Conservation (phyloP, 179 eudicot genomes). For the Heliamphora pulchella region DNA sequence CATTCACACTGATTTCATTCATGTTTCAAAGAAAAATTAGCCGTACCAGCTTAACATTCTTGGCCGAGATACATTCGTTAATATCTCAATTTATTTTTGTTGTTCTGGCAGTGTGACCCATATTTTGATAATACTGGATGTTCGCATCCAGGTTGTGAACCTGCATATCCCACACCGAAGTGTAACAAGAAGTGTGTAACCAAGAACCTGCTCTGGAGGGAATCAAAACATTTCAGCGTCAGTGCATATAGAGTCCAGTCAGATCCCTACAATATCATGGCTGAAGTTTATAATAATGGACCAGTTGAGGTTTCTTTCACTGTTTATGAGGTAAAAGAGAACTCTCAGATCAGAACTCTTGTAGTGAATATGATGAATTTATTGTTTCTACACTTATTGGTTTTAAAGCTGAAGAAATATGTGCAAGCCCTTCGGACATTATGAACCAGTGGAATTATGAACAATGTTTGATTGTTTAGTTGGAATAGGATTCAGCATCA, state of each 20-base stretch:
- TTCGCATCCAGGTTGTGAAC: constrained; percentile 94
- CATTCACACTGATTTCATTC: neutral
- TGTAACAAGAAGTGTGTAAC: constrained; percentile 56
- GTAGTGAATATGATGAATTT: neutral
- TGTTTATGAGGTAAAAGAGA: constrained; percentile 68
- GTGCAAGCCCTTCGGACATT: neutral
- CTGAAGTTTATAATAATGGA: constrained; percentile 80
- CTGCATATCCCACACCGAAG: constrained; percentile 75
- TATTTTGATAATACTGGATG: constrained; percentile 80
- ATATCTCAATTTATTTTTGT: constrained; percentile 3
- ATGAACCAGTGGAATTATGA: neutral
- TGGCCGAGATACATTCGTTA: constrained; percentile 10
- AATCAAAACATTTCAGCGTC: constrained; percentile 65
- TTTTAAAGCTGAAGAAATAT: neutral
- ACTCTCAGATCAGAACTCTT: neutral
- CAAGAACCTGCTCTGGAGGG: constrained; percentile 60
- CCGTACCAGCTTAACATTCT: neutral
- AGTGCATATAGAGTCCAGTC: constrained; percentile 55
- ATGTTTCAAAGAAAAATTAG: neutral
- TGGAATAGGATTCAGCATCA: constrained; percentile 1
- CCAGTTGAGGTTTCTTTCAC: constrained; percentile 83
- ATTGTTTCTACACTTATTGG: neutral
- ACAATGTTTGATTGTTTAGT: neutral
- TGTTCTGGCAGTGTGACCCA: constrained; percentile 70
- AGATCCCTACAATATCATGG: constrained; percentile 69